Conservation (phyloP, 2,329 filamentous ascomycete genomes). For the Colletotrichum incanum region DNA sequence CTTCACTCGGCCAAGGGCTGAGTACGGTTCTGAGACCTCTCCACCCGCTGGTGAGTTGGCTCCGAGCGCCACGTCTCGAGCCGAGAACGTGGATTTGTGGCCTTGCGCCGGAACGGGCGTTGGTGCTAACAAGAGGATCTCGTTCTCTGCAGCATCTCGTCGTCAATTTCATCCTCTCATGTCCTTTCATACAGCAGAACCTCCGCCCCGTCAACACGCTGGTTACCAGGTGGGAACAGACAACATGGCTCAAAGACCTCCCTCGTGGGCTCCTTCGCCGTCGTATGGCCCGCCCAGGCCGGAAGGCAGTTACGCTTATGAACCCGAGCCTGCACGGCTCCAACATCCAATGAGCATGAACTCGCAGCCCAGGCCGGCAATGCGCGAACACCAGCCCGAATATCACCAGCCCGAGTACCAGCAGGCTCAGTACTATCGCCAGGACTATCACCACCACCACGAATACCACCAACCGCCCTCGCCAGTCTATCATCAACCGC, state of each 20-base stretch:
- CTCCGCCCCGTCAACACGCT: slow-evolving; percentile 48
- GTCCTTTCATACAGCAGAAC: slow-evolving; percentile 51
- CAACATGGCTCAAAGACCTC: slow-evolving; percentile 55
- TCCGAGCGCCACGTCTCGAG: slow-evolving; percentile 38
- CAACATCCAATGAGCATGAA: slow-evolving; percentile 48
- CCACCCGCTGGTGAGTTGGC: slow-evolving; percentile 36
- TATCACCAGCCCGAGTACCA: slow-evolving; percentile 39
- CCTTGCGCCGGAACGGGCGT: slow-evolving; percentile 36
- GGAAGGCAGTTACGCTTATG: slow-evolving; percentile 47
- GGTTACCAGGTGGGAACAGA: slow-evolving; percentile 51
- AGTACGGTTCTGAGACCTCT: slow-evolving; percentile 37
- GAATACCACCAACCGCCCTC: slow-evolving; percentile 46
- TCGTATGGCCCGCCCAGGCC: slow-evolving; percentile 49
- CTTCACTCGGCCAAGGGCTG: slow-evolving; percentile 32
- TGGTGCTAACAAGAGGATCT: slow-evolving; percentile 28
- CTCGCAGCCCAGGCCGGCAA: slow-evolving; percentile 25
- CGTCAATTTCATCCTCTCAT: slow-evolving; percentile 45
- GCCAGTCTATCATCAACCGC: slow-evolving; percentile 44
- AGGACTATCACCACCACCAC: slow-evolving; percentile 28
- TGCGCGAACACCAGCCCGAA: slow-evolving; percentile 27
- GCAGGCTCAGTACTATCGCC: slow-evolving; percentile 6
- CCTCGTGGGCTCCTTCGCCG: slow-evolving; percentile 49
- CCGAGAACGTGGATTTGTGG: slow-evolving; percentile 37
- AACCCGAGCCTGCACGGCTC: slow-evolving; percentile 47
- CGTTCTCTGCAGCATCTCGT: background rate